Base-by-base conservation (phyloP, 139 green algal species). In the Zygnema cylindricum region DNA sequence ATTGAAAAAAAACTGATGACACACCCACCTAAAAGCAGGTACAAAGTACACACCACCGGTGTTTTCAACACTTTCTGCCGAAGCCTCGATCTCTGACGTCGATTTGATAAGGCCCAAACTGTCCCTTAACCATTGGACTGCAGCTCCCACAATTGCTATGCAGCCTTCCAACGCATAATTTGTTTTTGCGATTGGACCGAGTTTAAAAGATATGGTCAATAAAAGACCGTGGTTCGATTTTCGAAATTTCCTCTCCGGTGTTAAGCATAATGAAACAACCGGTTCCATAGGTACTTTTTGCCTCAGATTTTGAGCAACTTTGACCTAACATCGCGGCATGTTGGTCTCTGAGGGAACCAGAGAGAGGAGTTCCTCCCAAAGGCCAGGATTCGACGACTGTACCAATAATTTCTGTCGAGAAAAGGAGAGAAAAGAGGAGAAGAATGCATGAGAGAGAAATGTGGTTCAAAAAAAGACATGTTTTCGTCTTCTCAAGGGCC, bases 221-320 rank as follows among this genome's bases (percentile, higher is more conserved):
- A 99, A 93, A 85, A 99, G 93, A 25, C 97, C 97, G 82, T 98
- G 94, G 16, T 82, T 94, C 55, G 96, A 98, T 30, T 85, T 84
- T 42, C 96, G n/a, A 93, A 2, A 93, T 33, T 55, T 93, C 71
- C 1, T 43, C 40, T 7, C 96, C 96, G 1, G 97, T 99, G 93
- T 99, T 98, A 33, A 99, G 93, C 63, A 99, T 92, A 91, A 98
- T 93, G 94, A 99, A 99, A 93, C 95, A 98, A 40, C 97, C 97
- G 0, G 97, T 99, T 86, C 97, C 97, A 82, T 99, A 99, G 0
- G 97, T 99, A 93, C 97, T 98, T 91, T 99, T 99, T 71, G 96
- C 96, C 43, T 92, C 21, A 30, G 2, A 2, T 2, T 32, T 21
- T 33, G 1, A 22, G 89, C 96, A 98, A 3, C 96, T 86, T 91